These are phyloP conservation scores for Scalesia atractyloides DNA, from an alignment of 129 eudicot species.

Conservation along the genomic window DNA sequence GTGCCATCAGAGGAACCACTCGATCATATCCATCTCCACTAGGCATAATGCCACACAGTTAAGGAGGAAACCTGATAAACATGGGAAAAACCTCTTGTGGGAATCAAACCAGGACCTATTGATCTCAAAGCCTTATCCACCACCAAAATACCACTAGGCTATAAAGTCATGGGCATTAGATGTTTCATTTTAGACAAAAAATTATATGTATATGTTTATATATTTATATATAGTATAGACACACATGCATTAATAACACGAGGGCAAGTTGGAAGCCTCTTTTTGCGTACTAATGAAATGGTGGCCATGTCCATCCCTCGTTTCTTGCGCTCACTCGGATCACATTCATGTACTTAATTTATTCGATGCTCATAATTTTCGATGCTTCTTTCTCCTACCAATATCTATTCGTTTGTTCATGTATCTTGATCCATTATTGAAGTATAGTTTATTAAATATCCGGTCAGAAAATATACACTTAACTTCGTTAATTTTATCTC, in stretches of 20 bases:
- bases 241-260: not conserved
- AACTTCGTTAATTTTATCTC: not conserved
- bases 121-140: too few relatives aligned
- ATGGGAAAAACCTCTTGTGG: too few relatives aligned
- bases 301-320: slow-evolving; percentile 24
- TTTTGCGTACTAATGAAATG: slow-evolving; percentile 23
- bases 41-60: too few relatives aligned
- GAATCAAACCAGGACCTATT: too few relatives aligned
- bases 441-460: not conserved
- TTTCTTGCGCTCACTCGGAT: slow-evolving; percentile 10
- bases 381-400: not conserved
- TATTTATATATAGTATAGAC: not conserved
- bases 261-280: slow-evolving; percentile 29
- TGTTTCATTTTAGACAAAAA: not conserved
- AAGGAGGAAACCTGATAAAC: too few relatives aligned
- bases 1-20: too few relatives aligned
- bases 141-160: too few relatives aligned
- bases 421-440: not conserved
- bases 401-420: not conserved
- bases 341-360: not conserved
- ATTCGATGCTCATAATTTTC: not conserved
- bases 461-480: not conserved
- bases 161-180: too few relatives aligned
- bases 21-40: too few relatives aligned
- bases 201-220: not conserved